Conservation (phyloP, 2,329 filamentous ascomycete genomes). For the Talaromyces sp. region DNA sequence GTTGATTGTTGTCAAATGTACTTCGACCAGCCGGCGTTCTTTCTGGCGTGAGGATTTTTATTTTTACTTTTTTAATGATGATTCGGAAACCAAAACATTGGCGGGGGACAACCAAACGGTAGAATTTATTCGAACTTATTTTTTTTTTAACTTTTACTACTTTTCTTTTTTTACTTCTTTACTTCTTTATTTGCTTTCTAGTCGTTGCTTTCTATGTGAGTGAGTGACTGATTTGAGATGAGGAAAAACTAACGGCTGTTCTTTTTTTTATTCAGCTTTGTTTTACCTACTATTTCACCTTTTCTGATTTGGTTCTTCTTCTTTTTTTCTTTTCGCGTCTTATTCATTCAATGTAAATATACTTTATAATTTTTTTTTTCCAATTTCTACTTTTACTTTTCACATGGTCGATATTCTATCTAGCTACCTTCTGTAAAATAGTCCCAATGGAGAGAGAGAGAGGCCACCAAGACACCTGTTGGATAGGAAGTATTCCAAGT, state of each 20-base stretch:
- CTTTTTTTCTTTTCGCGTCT: background rate
- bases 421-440: background rate
- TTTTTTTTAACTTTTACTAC: background rate
- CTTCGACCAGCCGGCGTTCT: background rate
- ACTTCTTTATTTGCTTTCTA: background rate
- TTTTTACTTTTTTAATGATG: background rate
- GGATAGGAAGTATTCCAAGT: too few species aligned
- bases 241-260: background rate
- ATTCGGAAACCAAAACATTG: background rate
- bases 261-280: background rate
- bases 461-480: too few species aligned
- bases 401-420: too few species aligned
- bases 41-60: background rate
- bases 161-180: background rate
- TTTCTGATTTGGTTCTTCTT: background rate
- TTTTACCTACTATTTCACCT: background rate
- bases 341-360: background rate
- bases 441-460: too few species aligned
- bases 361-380: background rate
- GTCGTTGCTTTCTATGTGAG: background rate
- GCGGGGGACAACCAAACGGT: background rate
- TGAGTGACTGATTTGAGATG: background rate
- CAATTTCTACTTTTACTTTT: background rate
- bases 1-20: background rate
- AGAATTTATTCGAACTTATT: background rate